Conservation (phyloP, 495 filamentous ascomycete genomes). For the Lasiosphaeria hispida region DNA sequence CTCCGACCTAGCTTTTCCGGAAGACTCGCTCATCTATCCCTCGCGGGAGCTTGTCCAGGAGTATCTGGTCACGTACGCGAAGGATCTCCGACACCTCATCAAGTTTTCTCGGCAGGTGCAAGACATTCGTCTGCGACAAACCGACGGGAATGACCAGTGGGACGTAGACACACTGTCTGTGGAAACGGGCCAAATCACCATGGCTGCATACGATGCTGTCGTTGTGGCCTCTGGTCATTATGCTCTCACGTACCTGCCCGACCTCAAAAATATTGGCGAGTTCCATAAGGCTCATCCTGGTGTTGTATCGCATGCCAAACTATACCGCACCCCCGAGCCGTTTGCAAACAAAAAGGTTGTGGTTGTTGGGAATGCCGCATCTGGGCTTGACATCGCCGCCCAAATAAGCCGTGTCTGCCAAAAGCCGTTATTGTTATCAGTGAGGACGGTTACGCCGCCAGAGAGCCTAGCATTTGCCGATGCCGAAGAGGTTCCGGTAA, state of each 20-base stretch:
- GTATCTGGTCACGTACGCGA: slow-evolving; percentile 74
- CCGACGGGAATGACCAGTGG: slow-evolving; percentile 40
- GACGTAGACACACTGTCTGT: slow-evolving; percentile 53
- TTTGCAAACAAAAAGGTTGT: slow-evolving; percentile 58
- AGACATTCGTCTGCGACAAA: slow-evolving; percentile 30
- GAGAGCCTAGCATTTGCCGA: slow-evolving; percentile 31
- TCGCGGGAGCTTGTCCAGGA: slow-evolving; percentile 60
- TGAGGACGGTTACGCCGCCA: slow-evolving; percentile 33
- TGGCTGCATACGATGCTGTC: slow-evolving; percentile 68
- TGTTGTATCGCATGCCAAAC: slow-evolving; percentile 75
- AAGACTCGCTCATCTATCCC: slow-evolving; percentile 67
- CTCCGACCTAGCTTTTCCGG: slow-evolving; percentile 65
- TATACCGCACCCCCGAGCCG: slow-evolving; percentile 60
- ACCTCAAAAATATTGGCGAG: slow-evolving; percentile 35
- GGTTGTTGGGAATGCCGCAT: slow-evolving; percentile 75
- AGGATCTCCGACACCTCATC: slow-evolving; percentile 53
- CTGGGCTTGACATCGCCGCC: slow-evolving; percentile 73
- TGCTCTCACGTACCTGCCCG: slow-evolving; percentile 66
- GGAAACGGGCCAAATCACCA: slow-evolving; percentile 38
- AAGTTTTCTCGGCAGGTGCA: slow-evolving; percentile 43
- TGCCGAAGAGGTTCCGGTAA: slow-evolving; percentile 38
- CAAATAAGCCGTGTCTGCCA: slow-evolving; percentile 60
- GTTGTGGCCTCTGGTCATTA: slow-evolving; percentile 85
- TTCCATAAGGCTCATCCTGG: slow-evolving; percentile 62
- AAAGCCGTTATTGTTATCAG: slow-evolving; percentile 43